A percentile compares a stretch with the other conserved stretches of the same genome.
Conservation (phyloP, 768 basidiomycete species). For the Phaffia australis region DNA sequence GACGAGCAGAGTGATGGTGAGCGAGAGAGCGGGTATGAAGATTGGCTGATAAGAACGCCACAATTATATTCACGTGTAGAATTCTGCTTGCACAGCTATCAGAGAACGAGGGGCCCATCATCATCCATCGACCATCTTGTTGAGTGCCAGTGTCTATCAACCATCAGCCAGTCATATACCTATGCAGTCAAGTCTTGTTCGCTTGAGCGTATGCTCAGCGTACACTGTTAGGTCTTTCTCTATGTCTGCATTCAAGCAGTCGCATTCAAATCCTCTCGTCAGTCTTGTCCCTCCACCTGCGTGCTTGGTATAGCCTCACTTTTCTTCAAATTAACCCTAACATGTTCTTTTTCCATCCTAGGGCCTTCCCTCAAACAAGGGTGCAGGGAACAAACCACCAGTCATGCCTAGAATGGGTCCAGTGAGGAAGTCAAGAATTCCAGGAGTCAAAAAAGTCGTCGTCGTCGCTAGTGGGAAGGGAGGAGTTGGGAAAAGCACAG, state of each 20-base stretch:
- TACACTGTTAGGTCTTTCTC: conserved; percentile 2
- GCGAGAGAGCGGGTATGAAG: neutral
- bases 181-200: too few species aligned
- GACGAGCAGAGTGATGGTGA: neutral
- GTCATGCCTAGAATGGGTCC: conserved; percentile 41
- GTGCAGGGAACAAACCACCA: conserved; percentile 32
- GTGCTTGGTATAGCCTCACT: neutral
- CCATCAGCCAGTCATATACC: too few species aligned
- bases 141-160: too few species aligned
- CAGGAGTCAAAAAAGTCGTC: conserved; percentile 65
- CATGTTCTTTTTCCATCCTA: conserved; percentile 4
- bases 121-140: too few species aligned
- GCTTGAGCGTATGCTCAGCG: too few species aligned
- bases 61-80: too few species aligned
- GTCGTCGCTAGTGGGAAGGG: conserved; percentile 89
- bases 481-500: conserved; percentile 88
- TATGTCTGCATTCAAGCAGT: neutral
- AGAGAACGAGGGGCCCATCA: too few species aligned
- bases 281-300: neutral
- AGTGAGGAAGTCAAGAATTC: conserved; percentile 39
- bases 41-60: neutral
- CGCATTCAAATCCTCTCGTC: conserved; percentile 17
- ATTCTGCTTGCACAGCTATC: too few species aligned
- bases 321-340: neutral
- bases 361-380: conserved; percentile 14